Conservation (phyloP, 768 basidiomycete genomes). For the Gloeopeniophorella convolvens region DNA sequence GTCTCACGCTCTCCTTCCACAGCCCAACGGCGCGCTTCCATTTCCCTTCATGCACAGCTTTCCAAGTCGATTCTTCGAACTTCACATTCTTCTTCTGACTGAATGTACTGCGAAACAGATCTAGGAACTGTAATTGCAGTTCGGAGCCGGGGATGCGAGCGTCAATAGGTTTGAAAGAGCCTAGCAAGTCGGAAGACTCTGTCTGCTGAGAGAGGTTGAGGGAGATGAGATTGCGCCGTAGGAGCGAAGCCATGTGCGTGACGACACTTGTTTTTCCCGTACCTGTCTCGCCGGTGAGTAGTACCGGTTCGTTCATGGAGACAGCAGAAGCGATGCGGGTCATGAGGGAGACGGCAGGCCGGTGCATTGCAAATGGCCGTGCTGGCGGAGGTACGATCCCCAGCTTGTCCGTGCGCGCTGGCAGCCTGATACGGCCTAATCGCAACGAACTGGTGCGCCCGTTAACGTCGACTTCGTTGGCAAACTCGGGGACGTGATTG, state of each 20-base stretch:
- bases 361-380: constrained; percentile 84
- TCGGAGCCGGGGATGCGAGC: constrained; percentile 67
- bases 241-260: constrained; percentile 76
- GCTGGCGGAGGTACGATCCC: constrained; percentile 30
- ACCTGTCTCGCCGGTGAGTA: constrained; percentile 97
- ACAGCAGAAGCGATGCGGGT: constrained; percentile 74
- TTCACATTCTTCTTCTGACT: constrained; percentile 85
- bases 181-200: constrained; percentile 88
- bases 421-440: constrained; percentile 57
- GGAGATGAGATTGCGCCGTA: constrained; percentile 71
- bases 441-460: constrained; percentile 50
- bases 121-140: constrained; percentile 68
- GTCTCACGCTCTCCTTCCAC: constrained; percentile 71
- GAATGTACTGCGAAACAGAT: constrained; percentile 80
- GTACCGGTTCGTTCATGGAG: constrained; percentile 69
- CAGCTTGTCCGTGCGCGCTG: constrained; percentile 36
- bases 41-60: constrained; percentile 72
- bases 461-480: constrained; percentile 61
- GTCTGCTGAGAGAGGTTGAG: constrained; percentile 96
- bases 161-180: constrained; percentile 95
- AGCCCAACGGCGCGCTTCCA: constrained; percentile 81
- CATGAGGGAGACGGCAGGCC: constrained; percentile 72
- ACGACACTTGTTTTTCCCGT: constrained; percentile 96
- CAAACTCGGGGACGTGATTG: constrained; percentile 60
- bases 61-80: constrained; percentile 75